phyloP scores from a whole-genome alignment of 2,329 filamentous ascomycete genomes.

The Penicillium capsulatum region DNA sequence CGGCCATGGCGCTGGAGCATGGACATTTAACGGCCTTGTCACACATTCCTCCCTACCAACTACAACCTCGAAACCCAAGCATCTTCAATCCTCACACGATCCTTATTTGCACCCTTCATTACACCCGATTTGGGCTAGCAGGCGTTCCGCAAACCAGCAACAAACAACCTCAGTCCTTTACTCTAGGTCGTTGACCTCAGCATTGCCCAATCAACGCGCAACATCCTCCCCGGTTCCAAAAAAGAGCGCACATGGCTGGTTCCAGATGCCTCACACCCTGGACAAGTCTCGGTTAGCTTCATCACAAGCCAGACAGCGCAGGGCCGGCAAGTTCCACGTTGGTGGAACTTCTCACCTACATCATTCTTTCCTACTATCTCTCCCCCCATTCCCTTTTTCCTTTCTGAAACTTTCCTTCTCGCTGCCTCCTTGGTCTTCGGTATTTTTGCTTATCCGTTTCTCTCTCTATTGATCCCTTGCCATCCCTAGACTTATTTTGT shows the following conservation, averaged over 20 bases:
- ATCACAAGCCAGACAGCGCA: constrained; percentile 1
- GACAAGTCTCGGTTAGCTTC: constrained; percentile 3
- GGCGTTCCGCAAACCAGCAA: constrained; percentile 18
- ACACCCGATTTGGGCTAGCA: constrained; percentile 4
- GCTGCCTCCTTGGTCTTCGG: constrained; percentile 1
- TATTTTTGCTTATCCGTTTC: constrained; percentile 4
- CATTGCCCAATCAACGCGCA: neutral
- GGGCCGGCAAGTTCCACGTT: too few relatives aligned
- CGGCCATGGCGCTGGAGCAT: constrained; percentile 44
- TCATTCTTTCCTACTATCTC: neutral
- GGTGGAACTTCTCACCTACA: neutral
- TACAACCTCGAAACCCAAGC: constrained; percentile 18
- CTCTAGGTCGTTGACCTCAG: constrained; percentile 1
- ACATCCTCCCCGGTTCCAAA: constrained; percentile 6
- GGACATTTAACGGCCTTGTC: constrained; percentile 34
- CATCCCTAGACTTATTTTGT: constrained; percentile 16
- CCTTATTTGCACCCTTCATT: neutral
- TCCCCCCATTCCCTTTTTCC: constrained; percentile 1
- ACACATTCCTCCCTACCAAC: neutral
- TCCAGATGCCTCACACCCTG: constrained; percentile 11
- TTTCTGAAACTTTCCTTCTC: neutral
- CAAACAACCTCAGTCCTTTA: neutral
- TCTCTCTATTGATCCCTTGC: constrained; percentile 8
- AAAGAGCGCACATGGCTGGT: constrained; percentile 15
- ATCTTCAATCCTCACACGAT: constrained; percentile 1